These are phyloP conservation scores for Russula griseocarnosa DNA, from an alignment of 768 basidiomycete genomes.

Conservation along the genomic window DNA sequence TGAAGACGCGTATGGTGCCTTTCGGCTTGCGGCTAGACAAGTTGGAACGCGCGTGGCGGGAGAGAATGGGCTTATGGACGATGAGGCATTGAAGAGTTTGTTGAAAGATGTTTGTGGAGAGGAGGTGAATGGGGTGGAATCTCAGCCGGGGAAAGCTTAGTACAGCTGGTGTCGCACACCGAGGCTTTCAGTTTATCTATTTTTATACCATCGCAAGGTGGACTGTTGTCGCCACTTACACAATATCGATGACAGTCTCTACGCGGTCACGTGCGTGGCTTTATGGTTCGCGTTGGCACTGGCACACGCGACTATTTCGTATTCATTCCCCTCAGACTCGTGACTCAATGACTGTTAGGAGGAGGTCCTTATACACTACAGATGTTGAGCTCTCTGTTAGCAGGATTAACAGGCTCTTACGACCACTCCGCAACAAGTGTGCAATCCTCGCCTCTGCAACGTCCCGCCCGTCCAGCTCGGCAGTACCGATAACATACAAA, in stretches of 20 bases:
- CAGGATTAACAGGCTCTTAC: constrained; percentile 44
- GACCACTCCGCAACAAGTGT: constrained; percentile 49
- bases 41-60: constrained; percentile 41
- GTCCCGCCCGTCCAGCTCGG: constrained; percentile 28
- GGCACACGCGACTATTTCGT: not conserved
- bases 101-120: constrained; percentile 25
- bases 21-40: constrained; percentile 57
- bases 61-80: constrained; percentile 34
- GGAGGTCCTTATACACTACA: not conserved
- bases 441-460: constrained; percentile 35
- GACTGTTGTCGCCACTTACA: not conserved
- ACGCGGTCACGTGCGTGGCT: not conserved
- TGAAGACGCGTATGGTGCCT: constrained; percentile 68
- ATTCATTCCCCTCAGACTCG: not conserved
- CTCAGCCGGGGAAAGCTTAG: not conserved
- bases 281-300: not conserved
- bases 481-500: constrained; percentile 28
- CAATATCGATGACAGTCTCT: not conserved
- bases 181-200: not conserved
- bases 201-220: not conserved
- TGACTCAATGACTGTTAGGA: constrained; percentile 2
- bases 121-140: not conserved
- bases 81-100: constrained; percentile 35
- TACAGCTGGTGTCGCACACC: not conserved
- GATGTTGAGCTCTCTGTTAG: constrained; percentile 36